Conservation (phyloP, 176 grass and related monocot species). For the Oryza glumipatula region DNA sequence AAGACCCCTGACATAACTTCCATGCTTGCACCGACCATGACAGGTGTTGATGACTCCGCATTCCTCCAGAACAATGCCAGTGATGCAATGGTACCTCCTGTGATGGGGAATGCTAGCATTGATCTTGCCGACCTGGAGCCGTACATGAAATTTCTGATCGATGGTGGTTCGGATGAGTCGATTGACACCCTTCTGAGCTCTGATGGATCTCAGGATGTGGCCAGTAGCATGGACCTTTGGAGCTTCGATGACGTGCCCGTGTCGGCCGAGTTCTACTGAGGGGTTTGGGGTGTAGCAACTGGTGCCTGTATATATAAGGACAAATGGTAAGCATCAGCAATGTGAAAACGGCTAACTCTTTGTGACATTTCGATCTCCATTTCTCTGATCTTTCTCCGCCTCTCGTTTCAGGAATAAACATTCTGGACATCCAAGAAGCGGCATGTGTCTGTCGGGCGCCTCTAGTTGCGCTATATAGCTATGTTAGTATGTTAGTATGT, state of each 20-base stretch:
- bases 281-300: background rate
- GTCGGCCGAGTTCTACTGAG: conserved; percentile 36
- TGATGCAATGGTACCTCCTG: conserved; percentile 8
- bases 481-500: conserved; percentile 32
- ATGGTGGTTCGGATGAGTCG: conserved; percentile 54
- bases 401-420: conserved; percentile 54
- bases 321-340: conserved; percentile 30
- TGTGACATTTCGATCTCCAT: conserved; percentile 20
- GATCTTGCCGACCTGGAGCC: conserved; percentile 60
- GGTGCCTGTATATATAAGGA: conserved; percentile 50
- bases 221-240: conserved; percentile 67
- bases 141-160: conserved; percentile 71
- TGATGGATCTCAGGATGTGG: conserved; percentile 51
- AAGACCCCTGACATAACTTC: conserved; percentile 55
- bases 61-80: conserved; percentile 30
- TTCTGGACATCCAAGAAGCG: conserved; percentile 37
- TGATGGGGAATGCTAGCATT: conserved; percentile 24
- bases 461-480: conserved; percentile 5
- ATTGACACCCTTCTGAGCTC: conserved; percentile 51
- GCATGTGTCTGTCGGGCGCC: conserved; percentile 13
- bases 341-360: background rate
- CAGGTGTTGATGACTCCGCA: conserved; percentile 31
- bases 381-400: background rate
- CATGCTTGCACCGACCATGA: conserved; percentile 23
- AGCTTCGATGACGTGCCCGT: conserved; percentile 73